A percentile compares a stretch with the other conserved stretches of the same genome.
Conservation (phyloP, 306 rosid species). For the Cucurbita maxima region DNA sequence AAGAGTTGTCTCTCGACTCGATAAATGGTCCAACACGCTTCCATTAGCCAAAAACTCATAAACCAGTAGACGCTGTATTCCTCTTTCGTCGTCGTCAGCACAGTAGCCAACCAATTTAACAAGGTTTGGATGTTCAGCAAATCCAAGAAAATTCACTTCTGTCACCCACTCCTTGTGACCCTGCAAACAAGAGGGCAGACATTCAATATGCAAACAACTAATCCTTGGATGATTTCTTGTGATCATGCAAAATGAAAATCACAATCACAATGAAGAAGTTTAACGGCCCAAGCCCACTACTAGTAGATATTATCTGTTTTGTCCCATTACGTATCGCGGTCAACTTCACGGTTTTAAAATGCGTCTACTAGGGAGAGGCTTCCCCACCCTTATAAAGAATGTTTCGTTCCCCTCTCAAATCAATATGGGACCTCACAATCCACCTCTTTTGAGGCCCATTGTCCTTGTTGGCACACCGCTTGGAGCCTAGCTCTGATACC, state of each 20-base stretch:
- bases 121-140: slow-evolving; percentile 90
- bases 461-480: too few relatives aligned
- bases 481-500: too few relatives aligned
- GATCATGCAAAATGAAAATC: background rate
- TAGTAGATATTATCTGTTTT: too few relatives aligned
- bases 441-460: too few relatives aligned
- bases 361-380: too few relatives aligned
- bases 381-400: too few relatives aligned
- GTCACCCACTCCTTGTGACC: slow-evolving; percentile 99
- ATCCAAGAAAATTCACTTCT: slow-evolving; percentile 93
- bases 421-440: too few relatives aligned
- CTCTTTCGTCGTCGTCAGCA: slow-evolving; percentile 96
- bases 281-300: too few relatives aligned
- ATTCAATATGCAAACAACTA: background rate
- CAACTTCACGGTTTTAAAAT: too few relatives aligned
- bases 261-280: background rate
- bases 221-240: background rate
- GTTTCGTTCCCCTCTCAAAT: too few relatives aligned
- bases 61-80: slow-evolving; percentile 81
- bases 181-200: slow-evolving; percentile 18
- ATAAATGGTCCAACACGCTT: slow-evolving; percentile 72
- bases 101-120: slow-evolving; percentile 92
- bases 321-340: too few relatives aligned
- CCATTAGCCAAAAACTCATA: slow-evolving; percentile 79
- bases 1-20: slow-evolving; percentile 49